A percentile compares a stretch with the other conserved stretches of the same genome.
These are phyloP conservation scores for Leccinum brunneo-olivaceum DNA, from an alignment of 1,284 basidiomycete species.

Conservation along the genomic window DNA sequence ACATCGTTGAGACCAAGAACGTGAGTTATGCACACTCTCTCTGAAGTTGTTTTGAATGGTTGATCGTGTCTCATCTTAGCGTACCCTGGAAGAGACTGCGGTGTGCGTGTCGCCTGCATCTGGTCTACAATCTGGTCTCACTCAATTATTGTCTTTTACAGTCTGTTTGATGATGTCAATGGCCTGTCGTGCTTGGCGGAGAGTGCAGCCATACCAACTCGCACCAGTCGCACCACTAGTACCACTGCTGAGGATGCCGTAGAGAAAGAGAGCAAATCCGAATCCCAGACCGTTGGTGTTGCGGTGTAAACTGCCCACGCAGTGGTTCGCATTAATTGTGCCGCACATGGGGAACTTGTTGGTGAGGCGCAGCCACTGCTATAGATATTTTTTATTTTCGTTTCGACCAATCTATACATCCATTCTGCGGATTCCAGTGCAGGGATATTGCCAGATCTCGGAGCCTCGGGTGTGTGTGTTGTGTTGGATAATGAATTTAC, in stretches of 20 bases:
- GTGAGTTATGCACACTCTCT: conserved; percentile 1
- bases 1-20: conserved; percentile 65
- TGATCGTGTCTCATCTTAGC: background rate
- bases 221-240: background rate
- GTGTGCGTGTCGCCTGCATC: conserved; percentile 2
- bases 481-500: no score
- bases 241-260: no score
- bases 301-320: background rate
- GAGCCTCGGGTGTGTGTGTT: no score
- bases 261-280: background rate
- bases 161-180: background rate
- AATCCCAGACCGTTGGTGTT: background rate
- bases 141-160: background rate
- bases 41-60: background rate
- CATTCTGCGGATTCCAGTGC: no score
- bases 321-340: background rate
- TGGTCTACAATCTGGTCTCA: background rate
- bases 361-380: no score
- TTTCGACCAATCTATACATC: no score
- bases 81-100: conserved; percentile 10
- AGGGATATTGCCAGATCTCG: no score
- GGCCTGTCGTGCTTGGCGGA: background rate
- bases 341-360: no score
- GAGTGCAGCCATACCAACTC: background rate
- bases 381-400: no score